Evolutionary conservation across 495 filamentous ascomycete genomes (phyloP), one percentile per base, ranked within the genome.

Genomic region (Aspergillus sparsus): DNA sequence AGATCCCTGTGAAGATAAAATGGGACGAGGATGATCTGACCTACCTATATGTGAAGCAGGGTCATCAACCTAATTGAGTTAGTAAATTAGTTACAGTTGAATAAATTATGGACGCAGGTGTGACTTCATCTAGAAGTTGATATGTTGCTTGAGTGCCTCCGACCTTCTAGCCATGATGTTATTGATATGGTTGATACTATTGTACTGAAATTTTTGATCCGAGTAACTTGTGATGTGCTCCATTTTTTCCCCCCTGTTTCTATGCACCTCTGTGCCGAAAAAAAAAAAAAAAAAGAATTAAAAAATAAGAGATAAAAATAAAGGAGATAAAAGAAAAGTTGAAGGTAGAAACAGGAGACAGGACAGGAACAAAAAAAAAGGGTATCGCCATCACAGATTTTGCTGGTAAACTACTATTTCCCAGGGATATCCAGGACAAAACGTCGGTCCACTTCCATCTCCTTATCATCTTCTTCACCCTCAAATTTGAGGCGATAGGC

Each of bases 391-490:
- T 13, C 8, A 42, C 36, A 45, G 57, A 33, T 18, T 44, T 57
- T 35, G 42, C 21, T 9, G 41, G 36, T 1, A 1, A 31, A 32
- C 18, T 44, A 44, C 33, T 46, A 83, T 61, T 81, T 81, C 53
- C 72, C 70, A n/a, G 79, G 77, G 57, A 91, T 87, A 62, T 96
- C 91, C 39, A 96, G 77, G 9, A 95, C 91, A 68, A 87, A 90
- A 35, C 90, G 82, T 53, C 88, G 77, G 51, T 90, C 89, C 3
- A 94, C 91, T 49, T 91, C 86, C 77, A 90, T 85, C 57, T 91
- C 89, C 65, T 87, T 87, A 53, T 87, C 89, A 64, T 90, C 90
- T 67, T 93, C 89, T 68, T 96, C 91, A 10, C 89, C 90, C 69
- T 96, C 91, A 59, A 96, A 96, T 60, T 89, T 85, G 60, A 96